Percentiles rank a stretch among this genome's conserved stretches.
Evolutionary conservation across 208 protist genomes (phyloP).

Genomic region (Leishmania martiniquensis): DNA sequence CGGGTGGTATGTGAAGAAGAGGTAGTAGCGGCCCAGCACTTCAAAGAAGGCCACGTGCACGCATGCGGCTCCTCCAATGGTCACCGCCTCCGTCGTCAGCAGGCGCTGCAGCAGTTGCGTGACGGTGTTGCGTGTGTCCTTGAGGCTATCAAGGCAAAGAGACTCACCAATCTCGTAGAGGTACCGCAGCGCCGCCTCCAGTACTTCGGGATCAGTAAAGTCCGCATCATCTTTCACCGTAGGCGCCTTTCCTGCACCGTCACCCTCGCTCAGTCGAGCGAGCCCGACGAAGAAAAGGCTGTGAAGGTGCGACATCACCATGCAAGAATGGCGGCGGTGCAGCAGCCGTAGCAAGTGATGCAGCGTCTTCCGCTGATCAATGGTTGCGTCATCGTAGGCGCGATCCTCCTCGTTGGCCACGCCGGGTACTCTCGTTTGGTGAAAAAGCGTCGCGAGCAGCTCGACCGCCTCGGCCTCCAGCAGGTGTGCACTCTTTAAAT

Average conservation of each 20-base stretch:
- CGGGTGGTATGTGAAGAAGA: constrained; percentile 70
- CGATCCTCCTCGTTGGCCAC: constrained; percentile 41
- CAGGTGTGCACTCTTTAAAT: constrained; percentile 64
- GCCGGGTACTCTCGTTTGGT: constrained; percentile 47
- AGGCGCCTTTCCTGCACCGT: neutral
- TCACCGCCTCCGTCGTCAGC: constrained; percentile 46
- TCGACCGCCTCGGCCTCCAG: constrained; percentile 48
- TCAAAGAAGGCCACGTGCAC: constrained; percentile 86
- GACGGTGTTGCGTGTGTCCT: constrained; percentile 38
- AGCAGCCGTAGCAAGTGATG: constrained; percentile 70
- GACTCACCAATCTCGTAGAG: constrained; percentile 81
- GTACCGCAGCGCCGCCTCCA: constrained; percentile 74
- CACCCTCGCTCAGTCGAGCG: constrained; percentile 13
- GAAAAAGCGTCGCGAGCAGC: constrained; percentile 53
- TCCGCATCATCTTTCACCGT: constrained; percentile 14
- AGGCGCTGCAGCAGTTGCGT: constrained; percentile 56
- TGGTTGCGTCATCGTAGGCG: constrained; percentile 61
- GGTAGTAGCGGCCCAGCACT: constrained; percentile 65
- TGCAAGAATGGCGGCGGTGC: constrained; percentile 45
- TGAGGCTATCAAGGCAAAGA: constrained; percentile 52
- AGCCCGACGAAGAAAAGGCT: constrained; percentile 27
- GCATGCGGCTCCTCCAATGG: constrained; percentile 26
- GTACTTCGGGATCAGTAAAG: constrained; percentile 45
- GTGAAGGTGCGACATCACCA: constrained; percentile 59
- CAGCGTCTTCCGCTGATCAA: constrained; percentile 68